Conservation (phyloP, 2,329 filamentous ascomycete genomes). For the Aspergillus fumigatus region DNA sequence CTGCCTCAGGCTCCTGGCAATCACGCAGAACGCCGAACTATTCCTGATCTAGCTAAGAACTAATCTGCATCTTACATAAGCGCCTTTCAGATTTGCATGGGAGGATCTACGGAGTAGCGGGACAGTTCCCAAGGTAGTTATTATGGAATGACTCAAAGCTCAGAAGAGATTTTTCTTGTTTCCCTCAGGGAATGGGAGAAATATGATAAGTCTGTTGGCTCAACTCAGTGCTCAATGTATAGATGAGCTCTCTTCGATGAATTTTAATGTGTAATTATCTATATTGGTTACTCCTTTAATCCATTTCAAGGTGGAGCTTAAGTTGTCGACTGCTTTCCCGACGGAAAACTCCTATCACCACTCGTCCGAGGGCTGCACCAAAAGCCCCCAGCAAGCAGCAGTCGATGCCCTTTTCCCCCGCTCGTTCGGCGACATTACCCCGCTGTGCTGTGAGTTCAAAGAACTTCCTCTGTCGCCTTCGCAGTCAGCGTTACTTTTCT, state of each 20-base stretch:
- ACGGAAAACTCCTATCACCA: constrained; percentile 3
- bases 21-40: neutral
- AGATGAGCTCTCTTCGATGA: neutral
- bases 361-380: constrained; percentile 5
- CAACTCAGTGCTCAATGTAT: neutral
- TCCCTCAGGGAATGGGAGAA: neutral
- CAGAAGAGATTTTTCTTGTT: neutral
- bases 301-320: neutral
- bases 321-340: constrained; percentile 7
- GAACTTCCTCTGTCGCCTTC: constrained; percentile 11
- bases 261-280: neutral
- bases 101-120: neutral
- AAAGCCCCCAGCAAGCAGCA: constrained; percentile 18
- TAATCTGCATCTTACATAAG: neutral
- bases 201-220: neutral
- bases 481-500: constrained; percentile 13
- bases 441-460: constrained; percentile 18
- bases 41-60: neutral
- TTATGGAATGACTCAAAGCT: neutral
- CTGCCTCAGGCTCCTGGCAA: neutral
- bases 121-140: neutral
- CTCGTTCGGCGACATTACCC: constrained; percentile 20
- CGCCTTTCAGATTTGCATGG: neutral
- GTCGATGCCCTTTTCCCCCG: constrained; percentile 28
- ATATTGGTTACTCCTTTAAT: neutral